A percentile compares a stretch with the other conserved stretches of the same genome.
Evolutionary conservation across 345 rosid species (phyloP).

Genomic region (Cardamine chenopodiifolia): DNA sequence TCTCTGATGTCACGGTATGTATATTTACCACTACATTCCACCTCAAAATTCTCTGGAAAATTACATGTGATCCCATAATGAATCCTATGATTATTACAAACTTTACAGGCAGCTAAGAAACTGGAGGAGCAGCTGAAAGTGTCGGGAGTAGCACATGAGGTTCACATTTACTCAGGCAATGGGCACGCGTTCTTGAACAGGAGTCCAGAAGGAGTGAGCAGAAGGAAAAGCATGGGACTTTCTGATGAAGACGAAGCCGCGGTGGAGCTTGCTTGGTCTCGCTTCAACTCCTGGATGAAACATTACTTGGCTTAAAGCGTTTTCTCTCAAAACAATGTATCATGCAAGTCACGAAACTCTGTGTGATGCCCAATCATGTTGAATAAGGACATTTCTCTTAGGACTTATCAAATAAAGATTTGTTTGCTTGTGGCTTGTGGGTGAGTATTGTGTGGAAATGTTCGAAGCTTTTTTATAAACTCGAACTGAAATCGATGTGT

Average conservation of each 20-base stretch:
- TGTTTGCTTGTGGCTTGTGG: constrained; percentile 19
- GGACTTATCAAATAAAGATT: constrained; percentile 20
- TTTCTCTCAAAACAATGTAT: neutral
- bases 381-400: constrained; percentile 13
- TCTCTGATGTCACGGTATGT: constrained; percentile 88
- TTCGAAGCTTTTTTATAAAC: neutral
- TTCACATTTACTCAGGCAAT: constrained; percentile 73
- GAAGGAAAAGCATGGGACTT: constrained; percentile 89
- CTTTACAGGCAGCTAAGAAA: constrained; percentile 76
- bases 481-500: neutral
- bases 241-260: constrained; percentile 82
- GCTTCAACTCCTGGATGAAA: constrained; percentile 83
- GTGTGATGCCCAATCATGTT: constrained; percentile 13
- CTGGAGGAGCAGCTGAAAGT: constrained; percentile 82
- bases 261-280: constrained; percentile 88
- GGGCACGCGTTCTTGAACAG: constrained; percentile 88
- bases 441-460: neutral
- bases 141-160: constrained; percentile 75
- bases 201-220: constrained; percentile 68
- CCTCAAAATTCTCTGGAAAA: neutral
- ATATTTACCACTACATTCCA: constrained; percentile 18
- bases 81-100: neutral
- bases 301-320: constrained; percentile 47
- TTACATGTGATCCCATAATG: neutral
- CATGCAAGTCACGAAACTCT: neutral